Conservation (phyloP, 1,139 yeast species). For the Hyphopichia wangnamkhiaoensis region DNA sequence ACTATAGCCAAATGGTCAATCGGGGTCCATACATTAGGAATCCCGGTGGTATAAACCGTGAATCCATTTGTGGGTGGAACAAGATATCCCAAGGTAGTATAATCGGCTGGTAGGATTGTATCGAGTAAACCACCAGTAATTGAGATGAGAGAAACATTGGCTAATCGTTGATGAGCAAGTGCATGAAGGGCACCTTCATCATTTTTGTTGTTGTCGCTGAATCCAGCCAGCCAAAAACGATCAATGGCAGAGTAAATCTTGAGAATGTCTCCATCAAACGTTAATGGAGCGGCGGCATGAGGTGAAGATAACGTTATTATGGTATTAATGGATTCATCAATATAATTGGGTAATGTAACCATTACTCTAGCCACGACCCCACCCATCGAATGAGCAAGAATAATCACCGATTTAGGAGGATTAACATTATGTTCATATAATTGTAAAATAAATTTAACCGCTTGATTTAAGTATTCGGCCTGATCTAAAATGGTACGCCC, state of each 20-base stretch:
- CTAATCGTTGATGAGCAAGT: constrained; percentile 41
- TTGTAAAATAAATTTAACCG: constrained; percentile 70
- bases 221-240: constrained; percentile 77
- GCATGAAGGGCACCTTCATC: constrained; percentile 16
- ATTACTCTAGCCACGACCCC: constrained; percentile 87
- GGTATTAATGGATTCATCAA: constrained; percentile 72
- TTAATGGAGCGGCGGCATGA: constrained; percentile 91
- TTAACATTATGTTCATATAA: constrained; percentile 46
- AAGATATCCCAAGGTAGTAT: constrained; percentile 72
- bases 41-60: constrained; percentile 80
- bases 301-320: constrained; percentile 90
- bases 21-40: constrained; percentile 92
- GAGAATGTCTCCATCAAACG: constrained; percentile 87
- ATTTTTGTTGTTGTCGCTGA: constrained; percentile 17
- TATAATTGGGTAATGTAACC: constrained; percentile 76
- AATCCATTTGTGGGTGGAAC: constrained; percentile 79
- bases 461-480: constrained; percentile 91
- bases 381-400: constrained; percentile 96
- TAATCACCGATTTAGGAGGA: constrained; percentile 70
- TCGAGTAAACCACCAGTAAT: constrained; percentile 92
- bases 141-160: constrained; percentile 62
- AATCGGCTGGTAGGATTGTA: constrained; percentile 87
- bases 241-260: constrained; percentile 74
- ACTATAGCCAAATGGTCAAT: constrained; percentile 94
- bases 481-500: constrained; percentile 93